A percentile compares a stretch with the other conserved stretches of the same genome.
phyloP scores from a whole-genome alignment of 805 yeast species.

The Monosporozyma aquatica region DNA sequence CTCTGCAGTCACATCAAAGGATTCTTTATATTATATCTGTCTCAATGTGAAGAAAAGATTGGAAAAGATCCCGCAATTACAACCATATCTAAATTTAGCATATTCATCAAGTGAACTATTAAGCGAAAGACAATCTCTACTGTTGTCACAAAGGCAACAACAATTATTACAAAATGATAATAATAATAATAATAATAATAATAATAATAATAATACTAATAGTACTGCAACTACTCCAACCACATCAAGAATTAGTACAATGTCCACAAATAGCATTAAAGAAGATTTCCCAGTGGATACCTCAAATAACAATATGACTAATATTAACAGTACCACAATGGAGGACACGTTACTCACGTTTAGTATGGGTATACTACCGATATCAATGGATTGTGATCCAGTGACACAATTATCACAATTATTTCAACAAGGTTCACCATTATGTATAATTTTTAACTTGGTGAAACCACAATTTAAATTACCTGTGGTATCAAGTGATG shows the following conservation, averaged over 20 bases:
- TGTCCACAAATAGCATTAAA: slow-evolving; percentile 30
- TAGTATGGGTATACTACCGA: slow-evolving; percentile 71
- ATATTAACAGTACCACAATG: slow-evolving; percentile 12
- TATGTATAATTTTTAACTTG: slow-evolving; percentile 75
- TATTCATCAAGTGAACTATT: slow-evolving; percentile 55
- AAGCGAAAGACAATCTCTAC: slow-evolving; percentile 62
- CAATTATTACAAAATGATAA: slow-evolving; percentile 12
- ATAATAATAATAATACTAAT: slow-evolving; percentile 8
- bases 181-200: slow-evolving; percentile 8
- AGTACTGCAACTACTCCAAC: slow-evolving; percentile 13
- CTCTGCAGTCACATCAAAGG: slow-evolving; percentile 49
- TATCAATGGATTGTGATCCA: slow-evolving; percentile 73
- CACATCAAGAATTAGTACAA: slow-evolving; percentile 26
- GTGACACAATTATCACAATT: slow-evolving; percentile 84
- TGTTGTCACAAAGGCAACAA: slow-evolving; percentile 35
- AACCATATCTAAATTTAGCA: slow-evolving; percentile 57
- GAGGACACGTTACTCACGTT: slow-evolving; percentile 42
- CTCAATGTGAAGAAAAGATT: slow-evolving; percentile 45
- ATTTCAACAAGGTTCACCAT: slow-evolving; percentile 86
- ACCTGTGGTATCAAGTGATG: slow-evolving; percentile 64
- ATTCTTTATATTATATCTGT: slow-evolving; percentile 65
- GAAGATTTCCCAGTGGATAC: slow-evolving; percentile 24
- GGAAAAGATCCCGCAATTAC: slow-evolving; percentile 54
- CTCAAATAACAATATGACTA: slow-evolving; percentile 13
- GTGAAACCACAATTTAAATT: slow-evolving; percentile 51